Conservation (phyloP, 768 basidiomycete genomes). For the Austroboletus eburneus region DNA sequence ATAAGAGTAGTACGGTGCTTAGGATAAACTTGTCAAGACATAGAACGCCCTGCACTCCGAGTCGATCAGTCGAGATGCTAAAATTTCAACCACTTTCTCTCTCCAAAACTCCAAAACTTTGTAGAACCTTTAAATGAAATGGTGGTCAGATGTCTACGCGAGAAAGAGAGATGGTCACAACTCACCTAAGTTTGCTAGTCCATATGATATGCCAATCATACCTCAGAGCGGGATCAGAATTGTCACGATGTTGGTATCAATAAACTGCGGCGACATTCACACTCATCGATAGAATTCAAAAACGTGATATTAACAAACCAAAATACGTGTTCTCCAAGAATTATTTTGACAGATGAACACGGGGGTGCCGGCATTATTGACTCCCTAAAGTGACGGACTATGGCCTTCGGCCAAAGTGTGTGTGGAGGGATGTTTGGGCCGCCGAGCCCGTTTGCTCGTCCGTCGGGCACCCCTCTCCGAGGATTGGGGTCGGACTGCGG, state of each 20-base stretch:
- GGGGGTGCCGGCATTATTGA: conserved; percentile 75
- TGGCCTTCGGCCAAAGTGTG: too few relatives aligned
- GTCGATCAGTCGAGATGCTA: background rate
- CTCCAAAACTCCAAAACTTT: conserved; percentile 88
- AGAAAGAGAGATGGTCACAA: background rate
- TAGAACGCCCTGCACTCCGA: conserved; percentile 65
- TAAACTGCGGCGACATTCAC: conserved; percentile 45
- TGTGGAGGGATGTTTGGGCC: too few relatives aligned
- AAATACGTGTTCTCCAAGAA: conserved; percentile 76
- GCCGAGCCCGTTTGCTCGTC: too few relatives aligned
- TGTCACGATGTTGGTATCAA: conserved; percentile 71
- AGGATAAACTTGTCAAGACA: conserved; percentile 73
- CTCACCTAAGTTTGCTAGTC: conserved; percentile 70
- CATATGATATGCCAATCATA: conserved; percentile 83
- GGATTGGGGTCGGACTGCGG: too few relatives aligned
- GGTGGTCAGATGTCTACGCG: conserved; percentile 1
- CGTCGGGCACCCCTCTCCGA: too few relatives aligned
- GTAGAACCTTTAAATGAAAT: conserved; percentile 50
- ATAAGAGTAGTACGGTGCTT: conserved; percentile 85
- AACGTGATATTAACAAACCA: conserved; percentile 42
- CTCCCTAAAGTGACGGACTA: conserved; percentile 62
- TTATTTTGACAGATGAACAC: conserved; percentile 79
- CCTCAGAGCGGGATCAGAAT: conserved; percentile 82
- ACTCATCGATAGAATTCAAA: background rate
- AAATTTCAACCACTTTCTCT: conserved; percentile 14